Base-by-base conservation (phyloP, 2,329 filamentous ascomycete species). In the Claviceps fusiformis region DNA sequence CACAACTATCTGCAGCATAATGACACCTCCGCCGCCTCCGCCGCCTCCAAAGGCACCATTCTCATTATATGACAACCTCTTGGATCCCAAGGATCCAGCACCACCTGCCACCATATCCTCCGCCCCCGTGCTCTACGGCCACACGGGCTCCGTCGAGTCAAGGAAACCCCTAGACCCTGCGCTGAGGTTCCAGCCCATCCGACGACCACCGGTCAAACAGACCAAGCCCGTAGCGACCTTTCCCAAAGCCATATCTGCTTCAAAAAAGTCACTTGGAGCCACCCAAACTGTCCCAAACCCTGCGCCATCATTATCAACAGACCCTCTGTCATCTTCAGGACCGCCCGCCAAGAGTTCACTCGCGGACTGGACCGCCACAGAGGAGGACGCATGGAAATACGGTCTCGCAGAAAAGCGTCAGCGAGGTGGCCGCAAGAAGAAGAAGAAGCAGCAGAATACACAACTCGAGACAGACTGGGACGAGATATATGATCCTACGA, bases 111-210 rank as follows among this genome's bases (percentile, higher is more conserved):
- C 86, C n/a, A 88, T 92, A 62, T 89, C 87, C 17, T 81, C 85
- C 62, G 86, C 81, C 1, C 87, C 89, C 0, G 82, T 91, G 53
- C 77, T 85, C 54, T 91, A 90, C 70, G 82, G 81, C 59, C 70
- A 83, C 62, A 67, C 72, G 57, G 72, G 74, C 24, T 73, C 75
- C 24, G 63, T 67, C 56, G 73, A 79, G 61, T 60, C 74, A 11
- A 90, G 85, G 69, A 89, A 87, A 70, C 74, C 71, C 15, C 60
- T 74, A 49, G 75, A 79, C 54, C 67, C 75, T 68, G 82, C 87
- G 64, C 77, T 95, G 59, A 86, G 86, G 68, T 95, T 95, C 73
- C 89, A 95, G 68, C 89, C 89, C 53, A 90, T 90, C 61, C 87
- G 87, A 64, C 81, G 88, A 58, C 87, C 88, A 29, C 82, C 89